Conservation (phyloP, 2,329 filamentous ascomycete species). For the Aspergillus sp. region DNA sequence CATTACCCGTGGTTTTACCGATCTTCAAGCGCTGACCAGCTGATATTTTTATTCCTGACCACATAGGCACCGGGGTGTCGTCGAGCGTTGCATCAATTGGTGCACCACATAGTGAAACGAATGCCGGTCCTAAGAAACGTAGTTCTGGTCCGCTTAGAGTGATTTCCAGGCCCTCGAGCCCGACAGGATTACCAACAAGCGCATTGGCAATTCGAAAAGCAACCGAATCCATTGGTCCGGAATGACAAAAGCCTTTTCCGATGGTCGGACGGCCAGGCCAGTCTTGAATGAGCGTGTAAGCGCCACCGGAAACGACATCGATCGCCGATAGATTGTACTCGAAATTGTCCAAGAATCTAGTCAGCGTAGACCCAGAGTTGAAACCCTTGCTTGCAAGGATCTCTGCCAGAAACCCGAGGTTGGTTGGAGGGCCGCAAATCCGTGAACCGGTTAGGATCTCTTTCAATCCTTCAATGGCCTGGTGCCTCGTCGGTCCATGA, state of each 20-base stretch:
- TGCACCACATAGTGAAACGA: conserved; percentile 59
- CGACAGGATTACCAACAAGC: conserved; percentile 56
- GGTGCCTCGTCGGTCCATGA: conserved; percentile 43
- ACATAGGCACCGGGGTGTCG: conserved; percentile 52
- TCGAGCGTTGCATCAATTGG: conserved; percentile 54
- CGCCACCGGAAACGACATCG: conserved; percentile 57
- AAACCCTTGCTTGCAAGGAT: conserved; percentile 52
- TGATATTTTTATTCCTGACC: conserved; percentile 52
- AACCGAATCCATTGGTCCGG: conserved; percentile 63
- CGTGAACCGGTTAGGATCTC: conserved; percentile 45
- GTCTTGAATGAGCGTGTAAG: conserved; percentile 61
- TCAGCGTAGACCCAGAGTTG: conserved; percentile 53
- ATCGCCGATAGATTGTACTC: conserved; percentile 52
- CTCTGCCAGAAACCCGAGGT: conserved; percentile 55
- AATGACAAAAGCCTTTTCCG: conserved; percentile 59
- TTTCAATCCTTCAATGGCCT: conserved; percentile 47
- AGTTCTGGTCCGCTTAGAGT: conserved; percentile 61
- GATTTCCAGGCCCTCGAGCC: conserved; percentile 58
- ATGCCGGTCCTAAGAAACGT: conserved; percentile 53
- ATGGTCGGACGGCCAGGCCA: conserved; percentile 57
- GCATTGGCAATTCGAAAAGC: conserved; percentile 59
- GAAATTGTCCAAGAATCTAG: conserved; percentile 56
- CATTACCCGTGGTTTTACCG: conserved; percentile 53
- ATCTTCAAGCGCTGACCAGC: conserved; percentile 56
- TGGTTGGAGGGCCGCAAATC: conserved; percentile 57